Evolutionary conservation across 2,329 filamentous ascomycete species (phyloP).

Genomic region (Sporothrix inflata): DNA sequence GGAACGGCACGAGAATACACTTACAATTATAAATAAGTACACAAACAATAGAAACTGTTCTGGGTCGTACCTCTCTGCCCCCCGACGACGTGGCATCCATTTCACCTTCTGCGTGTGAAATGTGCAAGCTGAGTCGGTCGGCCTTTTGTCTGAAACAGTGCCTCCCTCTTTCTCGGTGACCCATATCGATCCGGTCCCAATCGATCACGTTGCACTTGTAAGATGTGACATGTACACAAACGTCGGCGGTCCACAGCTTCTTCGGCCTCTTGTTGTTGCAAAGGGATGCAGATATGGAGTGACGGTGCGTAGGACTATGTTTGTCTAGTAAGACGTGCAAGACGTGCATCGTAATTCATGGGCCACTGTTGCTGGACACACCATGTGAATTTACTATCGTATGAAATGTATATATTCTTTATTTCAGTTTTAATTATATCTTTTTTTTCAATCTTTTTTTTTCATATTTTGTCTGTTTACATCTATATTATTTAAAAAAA

Average conservation of each 20-base stretch:
- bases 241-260: not conserved
- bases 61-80: not conserved
- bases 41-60: not conserved
- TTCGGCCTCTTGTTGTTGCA: not conserved
- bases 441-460: no score
- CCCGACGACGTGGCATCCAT: not conserved
- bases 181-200: not conserved
- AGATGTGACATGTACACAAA: not conserved
- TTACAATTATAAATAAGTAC: not conserved
- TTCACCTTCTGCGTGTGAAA: not conserved
- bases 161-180: not conserved
- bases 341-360: not conserved
- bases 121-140: not conserved
- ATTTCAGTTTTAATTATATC: no score
- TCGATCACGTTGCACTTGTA: conserved; percentile 22
- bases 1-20: not conserved
- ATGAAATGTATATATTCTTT: no score
- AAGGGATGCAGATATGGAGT: not conserved
- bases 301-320: not conserved
- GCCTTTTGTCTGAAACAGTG: not conserved
- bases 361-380: no score
- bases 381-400: no score
- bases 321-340: not conserved
- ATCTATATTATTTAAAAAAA: no score
- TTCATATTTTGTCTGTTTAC: no score